Conservation (phyloP, 129 eudicot species). For the Erigeron canadensis region DNA sequence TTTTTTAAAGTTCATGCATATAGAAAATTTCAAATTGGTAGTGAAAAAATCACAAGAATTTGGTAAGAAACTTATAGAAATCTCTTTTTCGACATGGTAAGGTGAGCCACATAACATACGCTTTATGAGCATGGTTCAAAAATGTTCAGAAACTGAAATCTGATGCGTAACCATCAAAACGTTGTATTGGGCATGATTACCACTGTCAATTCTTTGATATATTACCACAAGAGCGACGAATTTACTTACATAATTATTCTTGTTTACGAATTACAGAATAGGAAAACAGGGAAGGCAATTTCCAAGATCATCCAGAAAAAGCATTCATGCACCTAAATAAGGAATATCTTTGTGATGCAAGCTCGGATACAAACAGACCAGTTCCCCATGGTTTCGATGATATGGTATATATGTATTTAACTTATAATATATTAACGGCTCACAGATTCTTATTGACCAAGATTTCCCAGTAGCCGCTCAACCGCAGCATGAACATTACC, state of each 20-base stretch:
- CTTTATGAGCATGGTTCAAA: too few species aligned
- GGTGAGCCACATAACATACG: too few species aligned
- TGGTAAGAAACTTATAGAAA: too few species aligned
- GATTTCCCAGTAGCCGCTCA: slow-evolving; percentile 72
- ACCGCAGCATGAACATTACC: slow-evolving; percentile 88
- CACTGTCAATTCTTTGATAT: not conserved
- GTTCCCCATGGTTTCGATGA: slow-evolving; percentile 19
- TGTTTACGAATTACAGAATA: not conserved
- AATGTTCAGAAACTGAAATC: not conserved
- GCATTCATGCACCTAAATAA: slow-evolving; percentile 36
- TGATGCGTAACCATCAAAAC: not conserved
- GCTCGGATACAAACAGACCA: slow-evolving; percentile 32
- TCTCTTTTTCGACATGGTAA: too few species aligned
- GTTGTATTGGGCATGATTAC: not conserved
- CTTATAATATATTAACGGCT: slow-evolving; percentile 22
- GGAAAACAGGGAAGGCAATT: slow-evolving; percentile 15
- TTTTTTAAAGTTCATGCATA: too few species aligned
- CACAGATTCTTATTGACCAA: slow-evolving; percentile 41
- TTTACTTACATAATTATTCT: slow-evolving; percentile 32
- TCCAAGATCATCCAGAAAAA: slow-evolving; percentile 23
- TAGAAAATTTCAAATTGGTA: too few species aligned
- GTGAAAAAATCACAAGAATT: too few species aligned
- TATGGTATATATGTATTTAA: slow-evolving; percentile 26
- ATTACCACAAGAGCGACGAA: slow-evolving; percentile 10
- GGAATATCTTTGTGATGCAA: slow-evolving; percentile 22